A percentile compares a stretch with the other conserved stretches of the same genome.
Conservation (phyloP, 1,284 basidiomycete species). For the Singerocomus inundabilis region DNA sequence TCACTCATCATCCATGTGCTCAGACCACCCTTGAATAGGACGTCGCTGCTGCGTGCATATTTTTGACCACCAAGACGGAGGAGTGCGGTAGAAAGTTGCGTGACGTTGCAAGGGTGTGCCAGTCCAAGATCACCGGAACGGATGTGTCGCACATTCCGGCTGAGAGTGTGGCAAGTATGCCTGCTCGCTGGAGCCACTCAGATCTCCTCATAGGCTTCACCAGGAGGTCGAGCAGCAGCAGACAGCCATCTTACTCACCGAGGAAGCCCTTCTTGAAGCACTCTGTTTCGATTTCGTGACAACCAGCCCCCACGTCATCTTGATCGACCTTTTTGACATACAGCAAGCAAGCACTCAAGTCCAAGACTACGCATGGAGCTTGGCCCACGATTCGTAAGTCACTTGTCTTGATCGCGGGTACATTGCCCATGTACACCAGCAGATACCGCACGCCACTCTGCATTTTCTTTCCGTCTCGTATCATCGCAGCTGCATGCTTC, state of each 20-base stretch:
- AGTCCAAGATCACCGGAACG: constrained; percentile 62
- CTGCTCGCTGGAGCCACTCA: constrained; percentile 1
- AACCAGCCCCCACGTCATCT: constrained; percentile 75
- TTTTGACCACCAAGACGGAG: constrained; percentile 89
- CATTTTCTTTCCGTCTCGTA: constrained; percentile 60
- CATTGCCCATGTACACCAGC: constrained; percentile 12
- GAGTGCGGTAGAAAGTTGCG: constrained; percentile 86
- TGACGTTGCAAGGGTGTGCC: constrained; percentile 76
- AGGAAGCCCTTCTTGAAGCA: constrained; percentile 84
- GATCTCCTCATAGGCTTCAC: constrained; percentile 6
- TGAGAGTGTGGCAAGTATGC: constrained; percentile 55
- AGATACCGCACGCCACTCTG: constrained; percentile 78
- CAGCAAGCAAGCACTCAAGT: constrained; percentile 46
- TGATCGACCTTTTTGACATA: constrained; percentile 65
- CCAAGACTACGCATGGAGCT: constrained; percentile 77
- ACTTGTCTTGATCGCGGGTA: neutral
- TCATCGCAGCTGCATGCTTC: constrained; percentile 73
- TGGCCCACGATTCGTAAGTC: constrained; percentile 81
- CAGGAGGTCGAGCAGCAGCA: constrained; percentile 78
- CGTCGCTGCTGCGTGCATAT: constrained; percentile 86
- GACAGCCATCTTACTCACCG: constrained; percentile 70
- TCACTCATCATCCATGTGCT: constrained; percentile 6
- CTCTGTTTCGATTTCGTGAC: constrained; percentile 91
- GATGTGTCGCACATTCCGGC: constrained; percentile 56
- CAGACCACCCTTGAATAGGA: constrained; percentile 48